phyloP scores from a whole-genome alignment of 2,329 filamentous ascomycete genomes.

The Aspergillus thermomutatus region DNA sequence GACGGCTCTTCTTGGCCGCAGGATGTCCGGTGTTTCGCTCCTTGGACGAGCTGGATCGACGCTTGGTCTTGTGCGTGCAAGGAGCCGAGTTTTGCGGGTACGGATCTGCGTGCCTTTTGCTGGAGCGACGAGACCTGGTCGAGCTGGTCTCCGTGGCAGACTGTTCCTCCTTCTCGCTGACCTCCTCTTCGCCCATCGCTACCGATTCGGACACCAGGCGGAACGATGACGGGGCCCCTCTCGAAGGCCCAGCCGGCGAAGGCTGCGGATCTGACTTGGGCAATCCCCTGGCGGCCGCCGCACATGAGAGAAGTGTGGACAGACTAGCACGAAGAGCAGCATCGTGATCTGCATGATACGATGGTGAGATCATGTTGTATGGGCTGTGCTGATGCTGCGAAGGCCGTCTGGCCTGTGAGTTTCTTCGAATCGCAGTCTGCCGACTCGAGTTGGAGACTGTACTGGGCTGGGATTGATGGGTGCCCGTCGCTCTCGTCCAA shows the following conservation, averaged over 20 bases:
- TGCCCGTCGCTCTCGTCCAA: conserved; percentile 39
- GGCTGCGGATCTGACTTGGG: conserved; percentile 55
- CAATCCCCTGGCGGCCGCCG: conserved; percentile 79
- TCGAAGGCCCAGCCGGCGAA: conserved; percentile 19
- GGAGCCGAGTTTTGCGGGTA: conserved; percentile 8
- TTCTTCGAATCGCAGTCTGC: conserved; percentile 34
- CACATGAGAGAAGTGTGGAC: conserved; percentile 93
- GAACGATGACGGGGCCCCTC: conserved; percentile 50
- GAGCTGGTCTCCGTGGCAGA: conserved; percentile 21
- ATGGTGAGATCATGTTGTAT: conserved; percentile 68
- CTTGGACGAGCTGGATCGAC: conserved; percentile 36
- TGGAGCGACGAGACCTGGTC: conserved; percentile 20
- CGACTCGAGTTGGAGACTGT: conserved; percentile 38
- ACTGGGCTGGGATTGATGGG: conserved; percentile 49
- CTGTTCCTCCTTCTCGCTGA: conserved; percentile 20
- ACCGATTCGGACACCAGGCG: conserved; percentile 60
- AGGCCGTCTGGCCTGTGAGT: conserved; percentile 38
- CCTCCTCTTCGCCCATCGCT: conserved; percentile 46
- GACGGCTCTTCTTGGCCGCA: conserved; percentile 35
- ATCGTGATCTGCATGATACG: conserved; percentile 83
- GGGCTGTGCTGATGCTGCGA: conserved; percentile 57
- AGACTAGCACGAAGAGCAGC: conserved; percentile 87
- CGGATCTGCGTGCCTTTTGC: conserved; percentile 12
- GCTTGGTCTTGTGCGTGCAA: conserved; percentile 24
- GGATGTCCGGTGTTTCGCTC: conserved; percentile 31